phyloP scores from a whole-genome alignment of 768 basidiomycete genomes.

The Boletus rufocinnamomeus region DNA sequence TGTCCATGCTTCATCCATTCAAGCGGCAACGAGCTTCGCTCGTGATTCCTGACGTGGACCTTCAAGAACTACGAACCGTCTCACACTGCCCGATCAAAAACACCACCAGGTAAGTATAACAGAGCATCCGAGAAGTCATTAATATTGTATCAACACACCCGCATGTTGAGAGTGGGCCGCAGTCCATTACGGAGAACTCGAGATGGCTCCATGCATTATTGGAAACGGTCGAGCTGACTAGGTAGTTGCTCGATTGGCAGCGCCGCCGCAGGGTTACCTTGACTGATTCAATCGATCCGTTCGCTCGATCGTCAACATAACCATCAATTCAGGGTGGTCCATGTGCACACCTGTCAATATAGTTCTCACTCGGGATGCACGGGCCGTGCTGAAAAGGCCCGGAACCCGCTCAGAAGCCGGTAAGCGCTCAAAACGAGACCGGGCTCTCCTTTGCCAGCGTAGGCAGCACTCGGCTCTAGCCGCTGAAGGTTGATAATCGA shows the following conservation, averaged over 20 bases:
- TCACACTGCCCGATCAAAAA: neutral
- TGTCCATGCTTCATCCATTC: neutral
- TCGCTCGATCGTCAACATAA: neutral
- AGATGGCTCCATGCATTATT: neutral
- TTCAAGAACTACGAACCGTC: too few species aligned
- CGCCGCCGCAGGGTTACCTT: neutral
- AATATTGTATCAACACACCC: neutral
- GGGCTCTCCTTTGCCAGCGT: neutral
- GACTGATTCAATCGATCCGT: neutral
- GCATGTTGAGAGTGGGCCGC: neutral
- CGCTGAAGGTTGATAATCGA: neutral
- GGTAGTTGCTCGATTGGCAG: neutral
- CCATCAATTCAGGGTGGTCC: neutral
- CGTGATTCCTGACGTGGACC: neutral
- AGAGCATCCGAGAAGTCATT: neutral
- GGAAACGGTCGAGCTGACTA: neutral
- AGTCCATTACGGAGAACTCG: neutral
- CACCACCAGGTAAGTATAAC: neutral
- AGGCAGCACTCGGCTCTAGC: neutral
- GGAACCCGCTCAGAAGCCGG: neutral
- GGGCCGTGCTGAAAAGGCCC: slow-evolving; percentile 6
- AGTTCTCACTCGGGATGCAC: slow-evolving; percentile 6
- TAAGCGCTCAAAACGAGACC: neutral
- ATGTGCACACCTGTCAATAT: neutral
- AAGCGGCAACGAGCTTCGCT: neutral